A percentile compares a stretch with the other conserved stretches of the same genome.
Conservation (phyloP, 2,329 filamentous ascomycete species). For the Aspergillus chevalieri region DNA sequence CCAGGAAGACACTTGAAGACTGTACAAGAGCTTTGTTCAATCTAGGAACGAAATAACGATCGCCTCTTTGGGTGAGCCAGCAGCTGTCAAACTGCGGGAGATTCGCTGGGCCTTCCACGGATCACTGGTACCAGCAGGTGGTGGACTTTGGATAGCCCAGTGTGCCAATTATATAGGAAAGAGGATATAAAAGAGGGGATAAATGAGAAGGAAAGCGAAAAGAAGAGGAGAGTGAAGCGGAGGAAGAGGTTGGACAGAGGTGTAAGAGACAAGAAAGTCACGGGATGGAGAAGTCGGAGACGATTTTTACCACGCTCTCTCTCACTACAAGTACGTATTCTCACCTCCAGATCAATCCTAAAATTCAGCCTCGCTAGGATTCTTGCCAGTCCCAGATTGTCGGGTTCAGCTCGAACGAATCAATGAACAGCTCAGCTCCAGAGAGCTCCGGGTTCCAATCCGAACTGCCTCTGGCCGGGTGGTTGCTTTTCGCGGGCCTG, state of each 20-base stretch:
- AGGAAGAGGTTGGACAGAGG: neutral
- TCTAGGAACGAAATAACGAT: constrained; percentile 5
- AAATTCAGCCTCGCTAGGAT: neutral
- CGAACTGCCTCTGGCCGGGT: neutral
- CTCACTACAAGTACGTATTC: neutral
- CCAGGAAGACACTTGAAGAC: neutral
- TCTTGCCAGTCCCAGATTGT: neutral
- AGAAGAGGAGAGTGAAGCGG: neutral
- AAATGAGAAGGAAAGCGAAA: neutral
- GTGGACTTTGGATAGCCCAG: no score
- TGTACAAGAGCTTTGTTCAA: constrained; percentile 1
- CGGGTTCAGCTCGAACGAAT: neutral
- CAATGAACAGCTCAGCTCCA: neutral
- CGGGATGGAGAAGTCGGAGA: neutral
- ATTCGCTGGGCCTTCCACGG: constrained; percentile 28
- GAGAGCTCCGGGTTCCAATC: neutral
- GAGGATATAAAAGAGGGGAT: neutral
- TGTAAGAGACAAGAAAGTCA: neutral
- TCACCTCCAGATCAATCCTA: neutral
- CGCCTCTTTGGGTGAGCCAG: constrained; percentile 20
- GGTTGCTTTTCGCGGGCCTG: neutral
- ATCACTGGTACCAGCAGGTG: constrained; percentile 15
- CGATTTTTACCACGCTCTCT: no score
- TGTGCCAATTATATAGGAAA: neutral
- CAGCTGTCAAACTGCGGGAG: constrained; percentile 30